Evolutionary conservation across 1,284 basidiomycete genomes (phyloP).

Genomic region (Fomitiporia mediterranea): DNA sequence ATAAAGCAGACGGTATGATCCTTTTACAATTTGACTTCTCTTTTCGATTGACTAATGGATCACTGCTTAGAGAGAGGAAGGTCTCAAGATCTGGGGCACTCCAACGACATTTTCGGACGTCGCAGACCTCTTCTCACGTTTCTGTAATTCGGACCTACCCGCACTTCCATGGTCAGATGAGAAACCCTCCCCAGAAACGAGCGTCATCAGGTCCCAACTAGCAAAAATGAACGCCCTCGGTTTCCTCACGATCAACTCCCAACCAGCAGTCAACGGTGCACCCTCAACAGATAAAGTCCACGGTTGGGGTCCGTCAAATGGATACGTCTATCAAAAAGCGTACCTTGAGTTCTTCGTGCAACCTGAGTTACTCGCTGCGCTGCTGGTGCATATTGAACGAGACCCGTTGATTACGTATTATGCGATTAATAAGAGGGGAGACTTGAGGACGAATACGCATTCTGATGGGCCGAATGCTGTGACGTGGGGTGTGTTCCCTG

Average conservation of each 20-base stretch:
- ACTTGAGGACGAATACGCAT: conserved; percentile 89
- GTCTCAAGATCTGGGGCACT: conserved; percentile 82
- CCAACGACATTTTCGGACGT: conserved; percentile 71
- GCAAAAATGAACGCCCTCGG: conserved; percentile 85
- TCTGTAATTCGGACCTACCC: conserved; percentile 67
- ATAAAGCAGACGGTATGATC: conserved; percentile 73
- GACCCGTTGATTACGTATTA: conserved; percentile 95
- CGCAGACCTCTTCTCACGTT: conserved; percentile 70
- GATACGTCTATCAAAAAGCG: conserved; percentile 98
- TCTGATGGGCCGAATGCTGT: conserved; percentile 96
- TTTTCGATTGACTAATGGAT: not conserved
- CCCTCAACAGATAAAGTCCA: conserved; percentile 81
- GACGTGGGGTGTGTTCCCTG: conserved; percentile 99
- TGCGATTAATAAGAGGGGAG: conserved; percentile 89
- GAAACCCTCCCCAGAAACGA: conserved; percentile 80
- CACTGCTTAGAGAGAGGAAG: conserved; percentile 68
- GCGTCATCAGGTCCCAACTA: conserved; percentile 76
- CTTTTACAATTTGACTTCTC: conserved; percentile 5
- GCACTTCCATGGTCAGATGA: conserved; percentile 97
- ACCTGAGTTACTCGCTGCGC: conserved; percentile 65
- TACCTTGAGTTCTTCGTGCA: conserved; percentile 97
- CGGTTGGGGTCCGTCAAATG: conserved; percentile 94
- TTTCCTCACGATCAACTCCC: conserved; percentile 97
- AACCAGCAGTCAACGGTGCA: conserved; percentile 94
- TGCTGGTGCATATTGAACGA: conserved; percentile 83